phyloP scores from a whole-genome alignment of 2,329 filamentous ascomycete species.

The Chaetomiaceae sp. region DNA sequence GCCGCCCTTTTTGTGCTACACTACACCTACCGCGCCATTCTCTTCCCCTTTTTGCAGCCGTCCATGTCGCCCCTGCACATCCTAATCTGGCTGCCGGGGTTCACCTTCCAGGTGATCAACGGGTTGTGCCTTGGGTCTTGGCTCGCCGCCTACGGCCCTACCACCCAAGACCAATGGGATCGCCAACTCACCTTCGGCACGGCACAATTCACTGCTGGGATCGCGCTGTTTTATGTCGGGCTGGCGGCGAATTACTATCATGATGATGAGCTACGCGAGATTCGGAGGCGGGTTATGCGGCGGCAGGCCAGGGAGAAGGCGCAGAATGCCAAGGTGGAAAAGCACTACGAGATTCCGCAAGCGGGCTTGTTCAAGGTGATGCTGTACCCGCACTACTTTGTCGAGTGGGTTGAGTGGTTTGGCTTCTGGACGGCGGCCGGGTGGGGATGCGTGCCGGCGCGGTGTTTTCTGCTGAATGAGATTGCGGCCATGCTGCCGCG shows the following conservation, averaged over 20 bases:
- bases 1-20: slow-evolving; percentile 71
- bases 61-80: slow-evolving; percentile 88
- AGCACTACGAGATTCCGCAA: slow-evolving; percentile 82
- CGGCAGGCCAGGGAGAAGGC: slow-evolving; percentile 30
- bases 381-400: slow-evolving; percentile 90
- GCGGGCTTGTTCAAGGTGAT: slow-evolving; percentile 78
- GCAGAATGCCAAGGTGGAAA: slow-evolving; percentile 65
- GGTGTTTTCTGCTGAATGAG: slow-evolving; percentile 82
- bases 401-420: slow-evolving; percentile 93
- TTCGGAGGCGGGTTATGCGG: slow-evolving; percentile 63
- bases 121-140: slow-evolving; percentile 73
- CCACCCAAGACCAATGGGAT: slow-evolving; percentile 50
- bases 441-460: slow-evolving; percentile 65
- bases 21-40: slow-evolving; percentile 83
- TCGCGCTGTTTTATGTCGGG: slow-evolving; percentile 71
- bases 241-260: slow-evolving; percentile 80
- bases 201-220: slow-evolving; percentile 55
- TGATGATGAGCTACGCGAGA: slow-evolving; percentile 84
- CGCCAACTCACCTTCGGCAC: slow-evolving; percentile 36
- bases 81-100: slow-evolving; percentile 59
- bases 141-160: slow-evolving; percentile 75
- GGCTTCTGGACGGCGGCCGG: slow-evolving; percentile 79
- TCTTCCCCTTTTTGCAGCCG: slow-evolving; percentile 78
- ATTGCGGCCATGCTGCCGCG: slow-evolving; percentile 85
- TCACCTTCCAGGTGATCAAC: slow-evolving; percentile 76